Evolutionary conservation across 2,329 filamentous ascomycete species (phyloP).

Genomic region (Pseudogymnoascus destructans): DNA sequence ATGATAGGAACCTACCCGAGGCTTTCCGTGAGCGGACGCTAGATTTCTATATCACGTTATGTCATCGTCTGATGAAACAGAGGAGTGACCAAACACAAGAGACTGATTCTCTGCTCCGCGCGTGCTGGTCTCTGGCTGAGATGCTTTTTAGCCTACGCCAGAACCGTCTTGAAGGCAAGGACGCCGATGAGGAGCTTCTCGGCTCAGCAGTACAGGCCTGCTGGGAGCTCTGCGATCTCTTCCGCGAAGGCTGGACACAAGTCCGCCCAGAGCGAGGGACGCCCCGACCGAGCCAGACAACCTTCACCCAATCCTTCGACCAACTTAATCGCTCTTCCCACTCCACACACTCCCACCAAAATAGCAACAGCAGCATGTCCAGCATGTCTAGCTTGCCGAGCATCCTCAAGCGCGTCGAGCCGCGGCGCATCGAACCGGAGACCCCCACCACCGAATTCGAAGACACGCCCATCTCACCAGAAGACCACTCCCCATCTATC

Average conservation of each 20-base stretch:
- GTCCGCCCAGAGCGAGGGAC: slow-evolving; percentile 76
- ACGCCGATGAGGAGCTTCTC: slow-evolving; percentile 69
- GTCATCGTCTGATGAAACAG: slow-evolving; percentile 94
- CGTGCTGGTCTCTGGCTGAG: slow-evolving; percentile 83
- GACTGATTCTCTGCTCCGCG: slow-evolving; percentile 69
- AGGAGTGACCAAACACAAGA: slow-evolving; percentile 65
- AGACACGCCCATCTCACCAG: slow-evolving; percentile 71
- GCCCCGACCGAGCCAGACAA: slow-evolving; percentile 66
- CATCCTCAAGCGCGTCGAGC: slow-evolving; percentile 33
- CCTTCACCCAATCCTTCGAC: slow-evolving; percentile 48
- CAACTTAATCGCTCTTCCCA: slow-evolving; percentile 32
- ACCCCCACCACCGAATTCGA: slow-evolving; percentile 94
- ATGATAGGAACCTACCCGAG: slow-evolving; percentile 72
- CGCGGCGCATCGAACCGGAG: slow-evolving; percentile 48
- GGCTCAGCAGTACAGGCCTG: slow-evolving; percentile 84
- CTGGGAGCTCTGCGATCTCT: slow-evolving; percentile 89
- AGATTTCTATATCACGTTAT: slow-evolving; percentile 89
- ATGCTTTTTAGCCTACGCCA: slow-evolving; percentile 88
- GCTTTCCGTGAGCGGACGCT: slow-evolving; percentile 79
- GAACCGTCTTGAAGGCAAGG: slow-evolving; percentile 59
- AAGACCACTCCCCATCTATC: slow-evolving; percentile 59
- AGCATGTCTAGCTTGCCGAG: slow-evolving; percentile 38
- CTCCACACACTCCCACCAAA: slow-evolving; percentile 32
- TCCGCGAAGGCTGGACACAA: slow-evolving; percentile 83
- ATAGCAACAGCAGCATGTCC: slow-evolving; percentile 18